Evolutionary conservation across 108 stramenopile genomes (phyloP), one percentile per base, ranked within the genome.

Genomic region (Seminavis robusta): DNA sequence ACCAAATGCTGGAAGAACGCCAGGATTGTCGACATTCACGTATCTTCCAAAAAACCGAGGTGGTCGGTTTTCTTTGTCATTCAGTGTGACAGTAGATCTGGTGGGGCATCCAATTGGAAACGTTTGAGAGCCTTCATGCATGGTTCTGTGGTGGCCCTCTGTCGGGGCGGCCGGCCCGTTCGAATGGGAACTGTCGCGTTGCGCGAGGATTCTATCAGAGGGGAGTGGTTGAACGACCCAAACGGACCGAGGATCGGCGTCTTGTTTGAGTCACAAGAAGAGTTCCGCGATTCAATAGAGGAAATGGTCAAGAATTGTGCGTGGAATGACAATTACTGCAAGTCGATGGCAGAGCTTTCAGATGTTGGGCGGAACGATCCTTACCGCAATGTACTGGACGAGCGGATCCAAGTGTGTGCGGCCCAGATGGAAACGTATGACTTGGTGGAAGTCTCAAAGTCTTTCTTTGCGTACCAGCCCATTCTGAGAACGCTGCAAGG

Each of bases 401-500:
- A 40, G 10, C 4, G 7, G 6, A 32, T 24, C 17, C 4, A 24
- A 33, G 19, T 24, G 8, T 44, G 56, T 28, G 45, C 53, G 27
- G n/a, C 26, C 29, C 29, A 30, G 15, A 56, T 79, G 52, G 50
- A 55, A n/a, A 61, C 54, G 6, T 79, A 74, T 36, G 65, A 55
- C 10, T 34, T 79, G 56, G 47, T 74, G 10, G 78, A 79, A 60
- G 50, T 59, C 24, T 79, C 78, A n/a, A 56, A 56, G 1, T 79
- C 78, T 0, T 79, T 79, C 52, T 79, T 74, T 31, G 39, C 73
- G 5, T 79, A 74, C 39, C 40, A 60, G 4, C 65, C 78, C 40
- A 55, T 74, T 26, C 55, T 79, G 28, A 52, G 52, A 16, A 49
- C 72, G 11, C 57, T 79, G 38, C 67, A 73, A 48, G 21, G 29